Conservation (phyloP, 331 rosid species). For the Pyracantha coccinea region DNA sequence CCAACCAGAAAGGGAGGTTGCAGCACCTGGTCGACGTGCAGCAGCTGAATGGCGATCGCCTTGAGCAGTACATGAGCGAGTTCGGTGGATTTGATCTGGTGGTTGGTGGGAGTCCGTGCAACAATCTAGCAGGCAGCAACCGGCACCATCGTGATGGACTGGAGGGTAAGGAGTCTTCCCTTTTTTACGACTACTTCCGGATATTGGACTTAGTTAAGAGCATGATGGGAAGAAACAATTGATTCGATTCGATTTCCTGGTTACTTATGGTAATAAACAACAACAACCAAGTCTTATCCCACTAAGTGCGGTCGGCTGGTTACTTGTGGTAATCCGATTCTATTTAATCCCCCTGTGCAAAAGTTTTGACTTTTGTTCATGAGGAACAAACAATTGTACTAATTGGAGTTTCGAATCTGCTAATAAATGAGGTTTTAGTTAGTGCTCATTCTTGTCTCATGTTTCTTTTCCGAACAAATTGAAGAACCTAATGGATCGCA, state of each 20-base stretch:
- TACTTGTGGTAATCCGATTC: too few species aligned
- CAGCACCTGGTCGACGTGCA: constrained; percentile 56
- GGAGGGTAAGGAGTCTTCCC: constrained; percentile 75
- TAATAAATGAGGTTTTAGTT: background rate
- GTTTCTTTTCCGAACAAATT: too few species aligned
- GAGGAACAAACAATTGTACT: background rate
- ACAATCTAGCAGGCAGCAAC: constrained; percentile 89
- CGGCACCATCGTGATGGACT: constrained; percentile 81
- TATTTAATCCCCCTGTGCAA: background rate
- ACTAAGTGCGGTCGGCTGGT: too few species aligned
- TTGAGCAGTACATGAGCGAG: constrained; percentile 42
- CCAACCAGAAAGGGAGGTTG: constrained; percentile 72
- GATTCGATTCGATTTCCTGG: background rate
- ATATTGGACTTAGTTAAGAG: constrained; percentile 65
- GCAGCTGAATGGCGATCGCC: constrained; percentile 34
- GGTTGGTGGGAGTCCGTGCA: constrained; percentile 96
- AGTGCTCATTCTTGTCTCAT: too few species aligned
- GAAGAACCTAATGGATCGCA: too few species aligned
- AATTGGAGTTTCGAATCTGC: background rate
- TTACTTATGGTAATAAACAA: too few species aligned
- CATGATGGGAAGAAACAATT: too few species aligned
- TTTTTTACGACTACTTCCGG: constrained; percentile 67
- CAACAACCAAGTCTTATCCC: too few species aligned
- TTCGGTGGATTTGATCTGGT: constrained; percentile 87
- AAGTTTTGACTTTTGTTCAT: background rate